Base-by-base conservation (phyloP, 139 green algal species). In the Zygnema circumcarinatum region DNA sequence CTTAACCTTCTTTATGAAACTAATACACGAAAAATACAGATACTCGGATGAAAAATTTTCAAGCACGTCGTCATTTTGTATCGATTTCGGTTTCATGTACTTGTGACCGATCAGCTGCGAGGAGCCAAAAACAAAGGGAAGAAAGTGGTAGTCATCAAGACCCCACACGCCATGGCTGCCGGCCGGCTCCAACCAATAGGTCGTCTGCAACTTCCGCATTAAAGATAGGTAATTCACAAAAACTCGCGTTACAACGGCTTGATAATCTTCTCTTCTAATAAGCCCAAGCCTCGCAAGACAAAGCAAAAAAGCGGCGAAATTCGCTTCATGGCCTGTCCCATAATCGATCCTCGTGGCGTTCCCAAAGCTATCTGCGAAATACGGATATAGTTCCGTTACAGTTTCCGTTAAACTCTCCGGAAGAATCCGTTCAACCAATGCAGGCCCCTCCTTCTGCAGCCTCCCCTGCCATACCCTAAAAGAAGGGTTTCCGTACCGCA, bases 121-220 rank as follows among this genome's bases (percentile, higher is more conserved):
- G 0, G 93, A 91, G 21, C 96, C 96, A 92, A 95, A 98, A 0
- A 98, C 53, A 90, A 99, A 99, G 21, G 97, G 96, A 78, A 99
- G 92, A 89, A 99, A 98, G 67, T 98, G 95, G 93, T 99, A 99
- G 92, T 99, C 97, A 85, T 99, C 97, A 81, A 99, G 92, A 0
- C 97, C 97, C 97, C 97, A 99, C 67, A 98, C 96, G 32, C 97
- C 97, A 87, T 98, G 96, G 16, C 93, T 96, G 0, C 97, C 97
- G 0, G 97, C 97, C 0, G 97, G 97, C 92, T 99, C 97, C 72
- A 99, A 86, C 94, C 96, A 97, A 93, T 98, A 98, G 1, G 93
- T 98, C 36, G 73, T 36, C 69, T 89, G 87, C 72, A 91, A 83
- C 39, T 93, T 94, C 25, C 96, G 94, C 95, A 99, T 98, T 11